Evolutionary conservation across 2,329 filamentous ascomycete species (phyloP).

Genomic region (Lachnellula suecica): DNA sequence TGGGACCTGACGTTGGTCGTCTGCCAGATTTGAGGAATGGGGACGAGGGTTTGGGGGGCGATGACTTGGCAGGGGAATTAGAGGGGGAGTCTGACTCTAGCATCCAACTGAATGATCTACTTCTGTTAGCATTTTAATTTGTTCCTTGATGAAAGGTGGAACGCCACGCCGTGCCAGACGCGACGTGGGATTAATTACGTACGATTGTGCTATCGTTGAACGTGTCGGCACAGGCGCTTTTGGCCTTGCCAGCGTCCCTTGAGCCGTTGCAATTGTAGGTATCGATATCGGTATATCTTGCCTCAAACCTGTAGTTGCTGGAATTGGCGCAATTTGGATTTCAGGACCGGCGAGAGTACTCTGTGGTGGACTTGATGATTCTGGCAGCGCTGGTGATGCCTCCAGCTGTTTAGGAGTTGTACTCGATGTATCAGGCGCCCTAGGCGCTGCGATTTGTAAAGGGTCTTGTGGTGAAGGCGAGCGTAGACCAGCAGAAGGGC

Average conservation of each 20-base stretch:
- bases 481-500: neutral
- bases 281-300: constrained; percentile 3
- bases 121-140: neutral
- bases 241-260: constrained; percentile 16
- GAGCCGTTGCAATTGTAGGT: neutral
- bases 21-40: constrained; percentile 28
- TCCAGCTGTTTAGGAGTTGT: constrained; percentile 2
- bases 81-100: constrained; percentile 47
- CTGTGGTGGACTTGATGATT: neutral
- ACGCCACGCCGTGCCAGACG: neutral
- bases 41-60: constrained; percentile 27
- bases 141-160: neutral
- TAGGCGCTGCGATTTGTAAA: constrained; percentile 2
- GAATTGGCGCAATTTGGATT: neutral
- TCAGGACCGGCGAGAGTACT: neutral
- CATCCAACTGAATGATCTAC: constrained; percentile 73
- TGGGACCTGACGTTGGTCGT: constrained; percentile 22
- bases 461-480: constrained; percentile 2
- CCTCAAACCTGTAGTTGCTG: constrained; percentile 1
- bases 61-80: constrained; percentile 15
- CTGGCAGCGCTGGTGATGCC: neutral
- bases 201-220: constrained; percentile 67
- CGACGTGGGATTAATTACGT: neutral
- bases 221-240: constrained; percentile 55
- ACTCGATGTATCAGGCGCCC: constrained; percentile 1